A percentile compares a stretch with the other conserved stretches of the same genome.
These are phyloP conservation scores for Cordyceps tenuipes DNA, from an alignment of 2,329 filamentous ascomycete species.

Conservation along the genomic window DNA sequence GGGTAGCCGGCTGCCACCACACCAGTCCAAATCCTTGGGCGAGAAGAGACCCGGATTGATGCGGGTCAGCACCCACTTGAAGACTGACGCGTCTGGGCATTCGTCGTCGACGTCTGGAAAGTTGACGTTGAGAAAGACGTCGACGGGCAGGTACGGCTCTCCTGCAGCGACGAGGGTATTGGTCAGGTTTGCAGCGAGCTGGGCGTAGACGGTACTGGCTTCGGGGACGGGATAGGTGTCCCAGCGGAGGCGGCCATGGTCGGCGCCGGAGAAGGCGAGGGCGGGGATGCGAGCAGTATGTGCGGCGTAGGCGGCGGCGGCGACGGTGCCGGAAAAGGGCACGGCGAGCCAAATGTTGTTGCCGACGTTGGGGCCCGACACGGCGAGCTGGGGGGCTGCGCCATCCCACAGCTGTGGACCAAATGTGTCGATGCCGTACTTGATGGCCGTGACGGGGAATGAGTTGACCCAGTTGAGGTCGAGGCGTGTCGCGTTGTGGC, in stretches of 20 bases:
- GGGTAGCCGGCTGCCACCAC: conserved; percentile 46
- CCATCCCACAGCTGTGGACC: conserved; percentile 45
- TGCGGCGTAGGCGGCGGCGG: conserved; percentile 52
- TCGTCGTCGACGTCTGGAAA: conserved; percentile 44
- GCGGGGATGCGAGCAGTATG: conserved; percentile 48
- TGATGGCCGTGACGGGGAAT: conserved; percentile 52
- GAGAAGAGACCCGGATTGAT: conserved; percentile 49
- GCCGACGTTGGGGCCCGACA: conserved; percentile 55
- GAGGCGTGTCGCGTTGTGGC: conserved; percentile 46
- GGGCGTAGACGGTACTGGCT: conserved; percentile 54
- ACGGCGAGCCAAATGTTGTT: conserved; percentile 49
- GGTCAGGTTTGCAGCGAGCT: conserved; percentile 52
- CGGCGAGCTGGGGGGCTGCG: conserved; percentile 50
- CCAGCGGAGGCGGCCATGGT: conserved; percentile 40
- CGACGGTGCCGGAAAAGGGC: conserved; percentile 59
- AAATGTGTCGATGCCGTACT: conserved; percentile 50
- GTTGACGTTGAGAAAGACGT: conserved; percentile 62
- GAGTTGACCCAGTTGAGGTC: conserved; percentile 66
- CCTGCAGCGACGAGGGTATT: conserved; percentile 45
- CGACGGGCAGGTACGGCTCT: conserved; percentile 52
- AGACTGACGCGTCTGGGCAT: conserved; percentile 45
- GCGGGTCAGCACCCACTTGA: conserved; percentile 56
- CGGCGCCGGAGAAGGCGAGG: conserved; percentile 56
- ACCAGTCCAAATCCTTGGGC: conserved; percentile 47
- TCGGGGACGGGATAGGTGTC: conserved; percentile 41